Evolutionary conservation across 2,329 filamentous ascomycete genomes (phyloP).

Genomic region (Colletotrichum kahawae): DNA sequence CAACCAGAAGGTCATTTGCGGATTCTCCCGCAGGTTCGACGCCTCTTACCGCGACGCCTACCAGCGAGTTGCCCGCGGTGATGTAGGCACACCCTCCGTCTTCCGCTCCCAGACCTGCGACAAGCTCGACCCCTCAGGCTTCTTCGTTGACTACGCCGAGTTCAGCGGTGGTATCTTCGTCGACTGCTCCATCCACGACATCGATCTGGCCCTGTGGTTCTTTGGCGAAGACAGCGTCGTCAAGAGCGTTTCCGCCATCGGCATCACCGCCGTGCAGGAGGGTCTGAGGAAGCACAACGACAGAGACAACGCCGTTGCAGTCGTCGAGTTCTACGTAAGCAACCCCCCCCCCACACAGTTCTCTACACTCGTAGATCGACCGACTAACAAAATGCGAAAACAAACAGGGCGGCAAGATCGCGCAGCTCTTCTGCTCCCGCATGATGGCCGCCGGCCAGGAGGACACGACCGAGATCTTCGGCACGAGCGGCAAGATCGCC

Average conservation of each 20-base stretch:
- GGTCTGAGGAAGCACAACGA: slow-evolving; percentile 36
- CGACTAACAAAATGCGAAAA: slow-evolving; percentile 21
- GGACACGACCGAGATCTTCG: slow-evolving; percentile 71
- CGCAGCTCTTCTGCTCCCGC: slow-evolving; percentile 66
- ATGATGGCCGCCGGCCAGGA: slow-evolving; percentile 75
- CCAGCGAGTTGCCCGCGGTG: slow-evolving; percentile 53
- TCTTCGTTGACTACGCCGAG: slow-evolving; percentile 71
- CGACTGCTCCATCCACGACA: slow-evolving; percentile 74
- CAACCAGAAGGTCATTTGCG: slow-evolving; percentile 64
- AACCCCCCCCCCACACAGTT: fast-evolving
- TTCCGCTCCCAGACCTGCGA: slow-evolving; percentile 72
- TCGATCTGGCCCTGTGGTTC: slow-evolving; percentile 44
- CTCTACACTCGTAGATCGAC: neutral
- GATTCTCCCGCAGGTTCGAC: slow-evolving; percentile 57
- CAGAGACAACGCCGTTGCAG: slow-evolving; percentile 44
- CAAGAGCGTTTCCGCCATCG: slow-evolving; percentile 34
- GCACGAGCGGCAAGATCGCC: slow-evolving; percentile 66
- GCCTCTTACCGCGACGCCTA: slow-evolving; percentile 66
- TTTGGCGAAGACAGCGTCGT: slow-evolving; percentile 35
- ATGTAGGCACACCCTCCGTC: slow-evolving; percentile 64
- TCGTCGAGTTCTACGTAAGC: slow-evolving; percentile 61
- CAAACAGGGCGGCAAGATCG: slow-evolving; percentile 59
- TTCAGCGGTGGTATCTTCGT: slow-evolving; percentile 73
- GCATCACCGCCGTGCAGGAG: slow-evolving; percentile 36
- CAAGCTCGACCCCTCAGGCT: slow-evolving; percentile 67